Conservation (phyloP, 768 basidiomycete genomes). For the Tylopilus plumbeoviolaceoides region DNA sequence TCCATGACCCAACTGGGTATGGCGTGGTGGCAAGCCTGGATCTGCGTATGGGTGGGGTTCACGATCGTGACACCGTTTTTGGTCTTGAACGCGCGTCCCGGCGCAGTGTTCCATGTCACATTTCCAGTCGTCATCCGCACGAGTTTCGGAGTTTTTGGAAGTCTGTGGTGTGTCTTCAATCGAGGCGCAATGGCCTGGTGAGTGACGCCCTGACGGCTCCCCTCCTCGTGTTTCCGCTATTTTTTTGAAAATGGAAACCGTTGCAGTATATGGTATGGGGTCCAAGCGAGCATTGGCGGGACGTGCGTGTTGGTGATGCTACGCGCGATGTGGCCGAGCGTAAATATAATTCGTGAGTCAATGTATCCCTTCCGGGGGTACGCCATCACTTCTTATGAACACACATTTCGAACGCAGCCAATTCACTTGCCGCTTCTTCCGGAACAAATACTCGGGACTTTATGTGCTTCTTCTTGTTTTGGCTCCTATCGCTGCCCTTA, state of each 20-base stretch:
- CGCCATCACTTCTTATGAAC: slow-evolving; percentile 4
- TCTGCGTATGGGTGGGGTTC: slow-evolving; percentile 70
- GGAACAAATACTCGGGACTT: slow-evolving; percentile 75
- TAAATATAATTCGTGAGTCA: slow-evolving; percentile 58
- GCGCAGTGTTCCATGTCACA: slow-evolving; percentile 72
- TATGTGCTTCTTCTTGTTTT: slow-evolving; percentile 84
- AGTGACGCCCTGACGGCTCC: slow-evolving; percentile 25
- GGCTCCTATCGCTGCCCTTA: slow-evolving; percentile 72
- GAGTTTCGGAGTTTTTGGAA: slow-evolving; percentile 78
- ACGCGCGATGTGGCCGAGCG: slow-evolving; percentile 71
- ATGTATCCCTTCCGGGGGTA: neutral
- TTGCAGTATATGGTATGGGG: slow-evolving; percentile 69
- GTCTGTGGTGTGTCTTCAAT: slow-evolving; percentile 76
- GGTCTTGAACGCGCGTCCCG: slow-evolving; percentile 72
- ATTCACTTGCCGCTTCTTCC: slow-evolving; percentile 67
- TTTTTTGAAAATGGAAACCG: slow-evolving; percentile 6
- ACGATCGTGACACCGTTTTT: slow-evolving; percentile 64
- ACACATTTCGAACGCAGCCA: slow-evolving; percentile 40
- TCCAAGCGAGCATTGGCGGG: slow-evolving; percentile 81
- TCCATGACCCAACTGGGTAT: slow-evolving; percentile 70
- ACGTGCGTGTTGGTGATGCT: slow-evolving; percentile 72
- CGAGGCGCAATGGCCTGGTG: slow-evolving; percentile 71
- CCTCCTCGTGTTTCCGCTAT: slow-evolving; percentile 11
- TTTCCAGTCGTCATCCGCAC: slow-evolving; percentile 73
- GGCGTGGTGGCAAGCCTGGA: slow-evolving; percentile 84